A percentile compares a stretch with the other conserved stretches of the same genome.
phyloP scores from a whole-genome alignment of 208 protist genomes.

The Endotrypanum monterogeii region DNA sequence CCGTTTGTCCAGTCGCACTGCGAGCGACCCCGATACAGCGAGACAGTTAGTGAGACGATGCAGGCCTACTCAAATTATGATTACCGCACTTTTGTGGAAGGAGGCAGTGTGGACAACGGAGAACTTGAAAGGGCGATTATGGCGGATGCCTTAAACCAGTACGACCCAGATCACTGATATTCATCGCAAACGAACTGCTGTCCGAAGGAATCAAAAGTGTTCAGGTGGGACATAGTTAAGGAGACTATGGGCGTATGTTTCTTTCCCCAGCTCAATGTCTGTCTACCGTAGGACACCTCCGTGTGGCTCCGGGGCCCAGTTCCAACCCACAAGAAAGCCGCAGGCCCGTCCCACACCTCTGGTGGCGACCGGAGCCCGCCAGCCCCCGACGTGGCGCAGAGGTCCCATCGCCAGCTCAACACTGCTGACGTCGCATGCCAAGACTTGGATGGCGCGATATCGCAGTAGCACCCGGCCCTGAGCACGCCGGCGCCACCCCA shows the following conservation, averaged over 20 bases:
- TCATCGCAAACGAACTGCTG: neutral
- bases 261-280: neutral
- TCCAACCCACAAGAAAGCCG: neutral
- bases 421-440: neutral
- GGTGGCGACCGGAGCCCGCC: neutral
- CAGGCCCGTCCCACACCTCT: too few species aligned
- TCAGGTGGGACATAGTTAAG: neutral
- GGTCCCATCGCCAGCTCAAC: too few species aligned
- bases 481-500: neutral
- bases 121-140: slow-evolving; percentile 77
- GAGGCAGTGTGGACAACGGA: slow-evolving; percentile 46
- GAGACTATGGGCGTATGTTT: neutral
- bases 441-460: neutral
- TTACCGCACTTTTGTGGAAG: slow-evolving; percentile 74
- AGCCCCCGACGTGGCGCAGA: neutral
- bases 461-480: neutral
- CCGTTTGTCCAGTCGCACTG: slow-evolving; percentile 48
- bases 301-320: neutral
- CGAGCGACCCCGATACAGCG: slow-evolving; percentile 46
- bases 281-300: neutral
- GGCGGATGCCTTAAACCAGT: slow-evolving; percentile 77
- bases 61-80: slow-evolving; percentile 68
- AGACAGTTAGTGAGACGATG: slow-evolving; percentile 48
- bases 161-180: slow-evolving; percentile 46
- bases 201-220: neutral